Base-by-base conservation (phyloP, 495 filamentous ascomycete genomes). In the Podospora comata region DNA sequence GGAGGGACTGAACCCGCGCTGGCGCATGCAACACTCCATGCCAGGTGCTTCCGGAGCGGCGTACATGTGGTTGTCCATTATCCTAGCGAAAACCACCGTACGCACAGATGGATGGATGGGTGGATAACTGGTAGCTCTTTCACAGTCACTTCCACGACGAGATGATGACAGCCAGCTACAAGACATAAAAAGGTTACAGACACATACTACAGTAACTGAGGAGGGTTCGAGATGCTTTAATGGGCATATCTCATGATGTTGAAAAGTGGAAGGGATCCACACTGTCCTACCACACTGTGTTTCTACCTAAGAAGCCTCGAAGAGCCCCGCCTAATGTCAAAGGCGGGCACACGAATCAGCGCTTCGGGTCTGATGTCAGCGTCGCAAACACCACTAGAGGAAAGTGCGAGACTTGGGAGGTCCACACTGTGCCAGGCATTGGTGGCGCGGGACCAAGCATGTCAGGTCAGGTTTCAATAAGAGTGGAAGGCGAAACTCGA, bases 1-100 rank as follows among this genome's bases (percentile, higher is more conserved):
- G 64, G 65, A 68, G 66, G 62, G 27, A 63, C 48, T 44, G 66
- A 71, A 68, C 55, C 69, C 69, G 65, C 61, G 39, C 65, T 68
- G 65, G 65, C 60, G 63, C 62, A 71, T 71, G 65, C 61, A 60
- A 67, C 60, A 67, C 55, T 39, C 62, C 65, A 63, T 63, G 61
- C 61, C 34, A 48, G 39, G 39, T 48, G 39, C 13, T 48, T 48
- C 9, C 39, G 15, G 39, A 48, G 39, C 39, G 39, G n/a, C 61
- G 61, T 5, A 39, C 28, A 23, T 32, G 32, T 39, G 28, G 32
- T 60, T 60, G 23, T 20, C 23, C 27, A 61, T 61, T 61, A 61
- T 61, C 59, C 59, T 61, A 61, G 59, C 59, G 59, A 61, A 34
- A 61, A 0, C 4, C 56, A 20, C 23, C 19, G 6, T 5, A 20